A percentile compares a stretch with the other conserved stretches of the same genome.
Conservation (phyloP, 192 early-diverging fungal species). For the Fimicolochytrium jonesii region DNA sequence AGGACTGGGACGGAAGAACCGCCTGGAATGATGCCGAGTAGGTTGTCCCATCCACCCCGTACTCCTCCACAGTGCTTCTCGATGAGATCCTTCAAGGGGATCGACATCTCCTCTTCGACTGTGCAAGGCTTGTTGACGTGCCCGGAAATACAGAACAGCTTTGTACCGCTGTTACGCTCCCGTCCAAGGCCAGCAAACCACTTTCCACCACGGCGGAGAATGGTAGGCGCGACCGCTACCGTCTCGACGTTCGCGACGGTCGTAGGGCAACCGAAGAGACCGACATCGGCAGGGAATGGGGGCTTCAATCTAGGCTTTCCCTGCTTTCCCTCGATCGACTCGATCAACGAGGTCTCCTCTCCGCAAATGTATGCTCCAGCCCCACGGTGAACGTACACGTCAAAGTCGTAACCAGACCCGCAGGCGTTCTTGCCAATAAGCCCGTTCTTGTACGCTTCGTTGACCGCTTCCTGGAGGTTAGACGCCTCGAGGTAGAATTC, state of each 20-base stretch:
- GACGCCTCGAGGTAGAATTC: constrained; percentile 97
- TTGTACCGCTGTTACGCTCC: constrained; percentile 90
- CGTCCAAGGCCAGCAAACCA: constrained; percentile 96
- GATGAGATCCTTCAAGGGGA: constrained; percentile 89
- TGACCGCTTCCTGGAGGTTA: constrained; percentile 88
- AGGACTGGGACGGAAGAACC: constrained; percentile 91
- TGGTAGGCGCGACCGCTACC: constrained; percentile 96
- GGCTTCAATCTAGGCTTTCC: constrained; percentile 99
- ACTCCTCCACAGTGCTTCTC: constrained; percentile 96
- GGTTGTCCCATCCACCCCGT: constrained; percentile 97
- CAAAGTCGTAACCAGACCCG: constrained; percentile 93
- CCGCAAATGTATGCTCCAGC: constrained; percentile 98
- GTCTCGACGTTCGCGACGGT: constrained; percentile 99
- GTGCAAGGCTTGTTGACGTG: constrained; percentile 98
- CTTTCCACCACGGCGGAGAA: constrained; percentile 78
- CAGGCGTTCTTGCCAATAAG: constrained; percentile 99
- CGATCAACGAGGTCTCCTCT: constrained; percentile 73
- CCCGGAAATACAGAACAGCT: constrained; percentile 96
- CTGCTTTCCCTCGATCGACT: constrained; percentile 85
- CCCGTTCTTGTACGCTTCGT: constrained; percentile 95
- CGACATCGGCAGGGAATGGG: constrained; percentile 97
- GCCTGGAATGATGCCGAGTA: constrained; percentile 95
- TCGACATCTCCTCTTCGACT: constrained; percentile 98
- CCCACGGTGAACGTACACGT: constrained; percentile 95
- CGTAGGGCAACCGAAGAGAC: constrained; percentile 97